Conservation (phyloP, 2,329 filamentous ascomycete genomes). For the Eutypella sp. region DNA sequence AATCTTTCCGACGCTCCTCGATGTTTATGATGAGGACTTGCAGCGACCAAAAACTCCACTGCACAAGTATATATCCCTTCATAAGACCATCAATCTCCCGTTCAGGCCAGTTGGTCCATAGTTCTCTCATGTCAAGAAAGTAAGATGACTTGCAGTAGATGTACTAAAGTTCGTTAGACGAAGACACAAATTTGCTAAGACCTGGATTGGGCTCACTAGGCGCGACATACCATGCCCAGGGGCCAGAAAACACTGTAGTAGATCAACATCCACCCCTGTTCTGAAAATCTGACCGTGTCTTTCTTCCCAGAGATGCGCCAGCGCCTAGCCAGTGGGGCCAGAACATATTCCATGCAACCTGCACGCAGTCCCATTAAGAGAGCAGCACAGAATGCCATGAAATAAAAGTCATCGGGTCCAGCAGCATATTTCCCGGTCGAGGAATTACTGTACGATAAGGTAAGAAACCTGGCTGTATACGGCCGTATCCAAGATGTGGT, state of each 20-base stretch:
- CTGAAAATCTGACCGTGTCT: conserved; percentile 73
- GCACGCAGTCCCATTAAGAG: conserved; percentile 82
- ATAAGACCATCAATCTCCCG: conserved; percentile 66
- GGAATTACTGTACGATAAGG: conserved; percentile 74
- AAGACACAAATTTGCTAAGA: background rate
- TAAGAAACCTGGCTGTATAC: conserved; percentile 78
- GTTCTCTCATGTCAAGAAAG: conserved; percentile 66
- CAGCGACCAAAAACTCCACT: conserved; percentile 88
- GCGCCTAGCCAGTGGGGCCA: conserved; percentile 67
- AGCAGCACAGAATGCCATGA: conserved; percentile 71
- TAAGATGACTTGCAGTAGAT: conserved; percentile 72
- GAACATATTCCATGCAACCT: conserved; percentile 78
- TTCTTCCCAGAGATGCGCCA: conserved; percentile 72
- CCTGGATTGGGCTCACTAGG: too few species aligned
- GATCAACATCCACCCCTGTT: conserved; percentile 84
- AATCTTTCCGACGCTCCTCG: conserved; percentile 86
- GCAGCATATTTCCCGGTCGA: conserved; percentile 64
- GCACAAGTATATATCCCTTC: conserved; percentile 87
- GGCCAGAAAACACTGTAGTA: conserved; percentile 80
- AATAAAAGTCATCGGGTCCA: conserved; percentile 71
- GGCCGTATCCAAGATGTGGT: conserved; percentile 71
- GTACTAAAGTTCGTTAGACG: conserved; percentile 48
- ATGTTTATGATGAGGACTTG: conserved; percentile 91
- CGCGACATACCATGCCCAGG: conserved; percentile 69
- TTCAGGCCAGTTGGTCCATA: conserved; percentile 82